phyloP scores from a whole-genome alignment of 768 basidiomycete genomes.

The Boletus sp. region DNA sequence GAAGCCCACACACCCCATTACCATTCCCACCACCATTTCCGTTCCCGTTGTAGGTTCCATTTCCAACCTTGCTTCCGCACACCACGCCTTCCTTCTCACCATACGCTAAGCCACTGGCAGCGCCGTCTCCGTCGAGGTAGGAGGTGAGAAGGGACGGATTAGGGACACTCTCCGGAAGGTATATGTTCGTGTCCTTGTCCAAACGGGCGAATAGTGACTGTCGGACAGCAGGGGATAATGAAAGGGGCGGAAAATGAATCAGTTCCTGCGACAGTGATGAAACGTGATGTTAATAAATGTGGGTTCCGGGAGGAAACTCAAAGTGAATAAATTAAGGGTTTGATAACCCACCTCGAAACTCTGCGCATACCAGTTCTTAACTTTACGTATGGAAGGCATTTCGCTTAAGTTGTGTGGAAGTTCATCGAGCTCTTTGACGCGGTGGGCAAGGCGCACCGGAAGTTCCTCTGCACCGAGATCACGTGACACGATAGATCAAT shows the following conservation, averaged over 20 bases:
- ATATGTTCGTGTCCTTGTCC: slow-evolving; percentile 14
- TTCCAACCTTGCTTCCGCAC: slow-evolving; percentile 12
- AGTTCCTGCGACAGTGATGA: slow-evolving; percentile 7
- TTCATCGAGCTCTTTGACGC: slow-evolving; percentile 17
- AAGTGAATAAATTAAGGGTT: neutral
- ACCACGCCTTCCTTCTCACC: slow-evolving; percentile 14
- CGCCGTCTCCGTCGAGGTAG: slow-evolving; percentile 30
- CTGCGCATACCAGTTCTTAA: slow-evolving; percentile 19
- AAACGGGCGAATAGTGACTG: slow-evolving; percentile 10
- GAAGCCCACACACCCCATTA: slow-evolving; percentile 10
- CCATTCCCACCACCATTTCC: slow-evolving; percentile 23
- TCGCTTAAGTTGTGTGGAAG: slow-evolving; percentile 16
- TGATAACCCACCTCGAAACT: slow-evolving; percentile 15
- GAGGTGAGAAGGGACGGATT: slow-evolving; percentile 15
- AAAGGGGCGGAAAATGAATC: slow-evolving; percentile 10
- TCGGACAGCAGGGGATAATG: slow-evolving; percentile 12
- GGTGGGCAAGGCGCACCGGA: slow-evolving; percentile 15
- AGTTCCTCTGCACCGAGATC: slow-evolving; percentile 10
- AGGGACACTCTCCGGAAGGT: slow-evolving; percentile 13
- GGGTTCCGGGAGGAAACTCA: neutral
- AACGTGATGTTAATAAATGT: neutral
- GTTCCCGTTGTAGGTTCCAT: slow-evolving; percentile 12
- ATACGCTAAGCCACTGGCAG: slow-evolving; percentile 5
- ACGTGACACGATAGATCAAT: neutral
- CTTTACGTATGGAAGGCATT: slow-evolving; percentile 18